Base-by-base conservation (phyloP, 163 green algal species). In the Scenedesmus sp. region DNA sequence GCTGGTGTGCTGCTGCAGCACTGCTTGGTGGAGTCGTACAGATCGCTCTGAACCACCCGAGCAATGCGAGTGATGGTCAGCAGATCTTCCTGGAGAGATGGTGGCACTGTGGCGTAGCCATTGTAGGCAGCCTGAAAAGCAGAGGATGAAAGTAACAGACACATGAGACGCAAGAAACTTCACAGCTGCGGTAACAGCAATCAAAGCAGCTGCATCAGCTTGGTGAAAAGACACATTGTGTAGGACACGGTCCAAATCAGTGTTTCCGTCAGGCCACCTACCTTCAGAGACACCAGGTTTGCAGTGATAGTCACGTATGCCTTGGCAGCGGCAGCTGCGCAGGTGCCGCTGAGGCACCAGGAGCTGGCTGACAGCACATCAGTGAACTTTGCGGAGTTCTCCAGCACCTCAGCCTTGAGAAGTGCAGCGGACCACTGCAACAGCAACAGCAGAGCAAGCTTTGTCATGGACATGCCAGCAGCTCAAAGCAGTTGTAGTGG, bases 41-140 rank as follows among this genome's bases (percentile, higher is more conserved):
- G 76, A 12, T 86, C 87, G 12, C 56, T 62, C 87, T 91, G 70
- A 12, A 54, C 87, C 52, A 86, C 79, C 8, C 76, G 74, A 23
- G 87, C 87, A 18, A 64, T 57, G 20, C 62, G 74, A 16, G 87
- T 86, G 4, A 91, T 34, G 26, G 74, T 13, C 16, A 87, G 2
- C 23, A 86, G 4, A 46, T 91, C 87, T 20, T 79, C 20, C 15
- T 91, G 26, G 20, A 91, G 12, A 0, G 54, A 62, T 13, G 66
- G 3, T 5, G 86, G 86, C 15, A 90, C 20, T 2, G 67, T 9
- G 15, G 85, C 26, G 62, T 20, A 23, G 26, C 5, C 64, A 26
- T 52, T n/a, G 46, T 20, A 89, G 60, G 46, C n/a, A 52, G 46
- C 3, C n/a, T 23, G 57, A 56, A 18, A 23, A 16, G 87, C 16